Base-by-base conservation (phyloP, 139 green algal genomes). In the Chlamydomonas incerta region DNA sequence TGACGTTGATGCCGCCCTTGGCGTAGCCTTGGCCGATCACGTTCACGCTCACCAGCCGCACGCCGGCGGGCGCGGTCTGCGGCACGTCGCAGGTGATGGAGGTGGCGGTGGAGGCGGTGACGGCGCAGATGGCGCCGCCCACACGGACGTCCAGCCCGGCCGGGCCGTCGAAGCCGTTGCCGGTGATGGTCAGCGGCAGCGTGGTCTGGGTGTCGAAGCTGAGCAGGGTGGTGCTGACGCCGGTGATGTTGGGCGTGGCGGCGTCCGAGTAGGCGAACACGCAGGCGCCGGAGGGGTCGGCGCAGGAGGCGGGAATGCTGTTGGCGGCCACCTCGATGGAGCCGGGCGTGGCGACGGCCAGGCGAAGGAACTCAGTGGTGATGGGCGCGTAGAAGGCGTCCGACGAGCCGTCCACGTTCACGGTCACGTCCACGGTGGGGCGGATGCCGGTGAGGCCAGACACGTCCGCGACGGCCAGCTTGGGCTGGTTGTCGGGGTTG, bases 301-400 rank as follows among this genome's bases (percentile, higher is more conserved):
- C 65, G 58, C 88, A 91, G 20, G 88, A 52, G 0, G 72, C 65
- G 17, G 85, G 83, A 8, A 85, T 83, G 31, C 50, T 46, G 72
- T 91, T 91, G 57, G 85, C 72, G 13, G 46, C 11, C 28, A 86
- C 14, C 13, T 55, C 20, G 21, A 89, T 50, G 3, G 66, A 67
- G n/a, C 26, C 75, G 31, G 80, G 74, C 4, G 21, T 10, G 28
- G 80, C 62, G 8, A 85, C 66, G 13, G 87, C 69, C 34, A 90
- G 50, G 15, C 31, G 73, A 55, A 87, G 67, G 63, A 90, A 84
- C 73, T 87, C 87, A 4, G 87, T 70, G 57, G 73, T 66, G 57
- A 90, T 90, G 87, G 80, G 80, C 11, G 55, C 72, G 73, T 77
- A 87, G 11, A 82, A 73, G 50, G 50, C 55, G 57, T 90, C 80